Percentiles rank a stretch among this genome's conserved stretches.
Conservation (phyloP, 225 moss, liverwort and hornwort species). For the Climacium dendroides region DNA sequence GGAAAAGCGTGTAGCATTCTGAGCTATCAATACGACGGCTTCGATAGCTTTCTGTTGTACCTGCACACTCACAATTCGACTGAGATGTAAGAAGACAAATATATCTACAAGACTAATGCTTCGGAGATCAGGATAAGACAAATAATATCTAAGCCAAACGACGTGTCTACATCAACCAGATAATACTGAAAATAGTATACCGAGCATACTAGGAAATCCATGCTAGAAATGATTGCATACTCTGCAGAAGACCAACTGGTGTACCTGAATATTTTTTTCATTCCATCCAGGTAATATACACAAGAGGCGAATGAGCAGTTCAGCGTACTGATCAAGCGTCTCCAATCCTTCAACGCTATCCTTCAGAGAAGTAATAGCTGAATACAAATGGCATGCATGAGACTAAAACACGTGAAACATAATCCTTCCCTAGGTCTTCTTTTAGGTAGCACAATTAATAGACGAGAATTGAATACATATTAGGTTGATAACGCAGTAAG, state of each 20-base stretch:
- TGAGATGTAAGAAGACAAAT: not conserved
- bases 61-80: slow-evolving; percentile 10
- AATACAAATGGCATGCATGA: not conserved
- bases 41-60: slow-evolving; percentile 93
- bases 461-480: not conserved
- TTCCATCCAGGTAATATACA: slow-evolving; percentile 86
- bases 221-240: not conserved
- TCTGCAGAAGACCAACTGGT: not conserved
- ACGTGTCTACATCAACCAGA: not conserved
- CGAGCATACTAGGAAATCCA: not conserved
- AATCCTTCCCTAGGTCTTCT: not conserved
- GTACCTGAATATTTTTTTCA: slow-evolving; percentile 92
- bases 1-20: slow-evolving; percentile 55
- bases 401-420: not conserved
- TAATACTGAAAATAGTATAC: not conserved
- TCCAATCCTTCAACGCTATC: slow-evolving; percentile 35
- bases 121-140: not conserved
- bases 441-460: not conserved
- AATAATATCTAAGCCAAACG: not conserved
- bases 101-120: not conserved
- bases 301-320: slow-evolving; percentile 72
- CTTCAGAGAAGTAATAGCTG: slow-evolving; percentile 48
- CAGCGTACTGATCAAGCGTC: slow-evolving; percentile 36
- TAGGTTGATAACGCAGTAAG: not conserved
- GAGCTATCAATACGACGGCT: slow-evolving; percentile 50